Evolutionary conservation across 108 stramenopile genomes (phyloP).

Genomic region (Nitzschia palea): DNA sequence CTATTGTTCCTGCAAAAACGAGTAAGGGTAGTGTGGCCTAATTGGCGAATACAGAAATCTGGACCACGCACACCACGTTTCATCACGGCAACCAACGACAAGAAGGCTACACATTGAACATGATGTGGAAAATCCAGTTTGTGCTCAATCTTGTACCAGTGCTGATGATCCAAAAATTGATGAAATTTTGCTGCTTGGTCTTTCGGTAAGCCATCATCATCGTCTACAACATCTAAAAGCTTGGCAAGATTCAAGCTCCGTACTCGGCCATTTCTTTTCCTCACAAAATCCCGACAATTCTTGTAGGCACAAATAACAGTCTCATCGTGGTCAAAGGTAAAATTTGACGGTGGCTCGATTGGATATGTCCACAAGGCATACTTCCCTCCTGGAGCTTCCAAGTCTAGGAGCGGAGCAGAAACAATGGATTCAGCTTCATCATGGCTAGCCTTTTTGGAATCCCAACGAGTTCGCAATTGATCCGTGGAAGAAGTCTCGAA

Average conservation of each 20-base stretch:
- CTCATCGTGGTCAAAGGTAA: not conserved
- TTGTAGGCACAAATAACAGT: not conserved
- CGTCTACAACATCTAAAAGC: not conserved
- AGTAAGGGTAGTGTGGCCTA: not conserved
- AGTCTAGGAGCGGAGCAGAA: too few relatives aligned
- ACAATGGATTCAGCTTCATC: too few relatives aligned
- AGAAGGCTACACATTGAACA: not conserved
- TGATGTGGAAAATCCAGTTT: constrained; percentile 1
- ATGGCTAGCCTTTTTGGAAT: too few relatives aligned
- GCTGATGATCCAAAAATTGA: not conserved
- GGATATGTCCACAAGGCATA: constrained; percentile 1
- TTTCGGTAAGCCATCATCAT: not conserved
- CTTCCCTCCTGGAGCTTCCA: too few relatives aligned
- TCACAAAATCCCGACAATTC: not conserved
- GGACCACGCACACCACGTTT: not conserved
- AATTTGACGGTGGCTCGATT: not conserved
- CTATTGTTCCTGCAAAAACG: not conserved
- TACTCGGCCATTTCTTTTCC: not conserved
- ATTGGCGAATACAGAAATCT: not conserved
- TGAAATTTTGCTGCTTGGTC: not conserved
- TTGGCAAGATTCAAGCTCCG: not conserved
- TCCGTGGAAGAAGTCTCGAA: too few relatives aligned
- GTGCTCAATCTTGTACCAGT: constrained; percentile 1
- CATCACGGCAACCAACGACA: not conserved
- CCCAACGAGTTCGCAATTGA: too few relatives aligned